Conservation (phyloP, 495 filamentous ascomycete genomes). For the Penicillium coffeae region DNA sequence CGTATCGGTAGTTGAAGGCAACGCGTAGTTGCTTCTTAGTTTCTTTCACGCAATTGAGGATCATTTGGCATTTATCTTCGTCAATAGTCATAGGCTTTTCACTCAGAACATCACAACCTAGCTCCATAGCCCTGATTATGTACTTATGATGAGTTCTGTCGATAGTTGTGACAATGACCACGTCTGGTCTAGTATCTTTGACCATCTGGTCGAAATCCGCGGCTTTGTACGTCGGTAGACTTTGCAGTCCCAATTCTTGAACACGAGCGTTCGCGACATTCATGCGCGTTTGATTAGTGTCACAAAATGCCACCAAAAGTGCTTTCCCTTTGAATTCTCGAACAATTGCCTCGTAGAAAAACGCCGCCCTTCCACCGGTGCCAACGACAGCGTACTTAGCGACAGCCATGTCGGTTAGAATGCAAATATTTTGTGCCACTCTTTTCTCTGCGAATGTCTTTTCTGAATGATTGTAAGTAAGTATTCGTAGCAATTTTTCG, state of each 20-base stretch:
- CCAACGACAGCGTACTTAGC: slow-evolving; percentile 30
- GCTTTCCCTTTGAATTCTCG: slow-evolving; percentile 44
- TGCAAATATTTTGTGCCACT: neutral
- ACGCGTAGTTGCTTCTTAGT: slow-evolving; percentile 25
- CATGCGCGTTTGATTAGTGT: slow-evolving; percentile 31
- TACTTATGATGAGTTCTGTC: slow-evolving; percentile 56
- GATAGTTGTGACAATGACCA: slow-evolving; percentile 56
- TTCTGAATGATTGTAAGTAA: no score
- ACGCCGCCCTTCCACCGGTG: slow-evolving; percentile 33
- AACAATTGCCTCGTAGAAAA: slow-evolving; percentile 56
- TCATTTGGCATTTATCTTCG: slow-evolving; percentile 46
- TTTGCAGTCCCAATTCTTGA: slow-evolving; percentile 12
- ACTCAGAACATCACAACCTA: slow-evolving; percentile 54
- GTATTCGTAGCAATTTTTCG: no score
- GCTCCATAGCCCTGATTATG: slow-evolving; percentile 50
- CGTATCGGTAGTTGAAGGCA: slow-evolving; percentile 35
- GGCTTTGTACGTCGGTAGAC: slow-evolving; percentile 48
- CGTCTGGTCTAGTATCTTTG: slow-evolving; percentile 48
- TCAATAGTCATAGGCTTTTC: slow-evolving; percentile 62
- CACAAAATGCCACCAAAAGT: slow-evolving; percentile 44
- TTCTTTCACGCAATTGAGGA: slow-evolving; percentile 30
- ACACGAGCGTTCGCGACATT: slow-evolving; percentile 25
- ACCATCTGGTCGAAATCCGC: slow-evolving; percentile 53
- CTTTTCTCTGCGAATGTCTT: neutral
- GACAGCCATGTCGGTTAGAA: slow-evolving; percentile 7